Conservation (phyloP, 352 stramenopile species). For the Globisporangium rhizosaccharum region DNA sequence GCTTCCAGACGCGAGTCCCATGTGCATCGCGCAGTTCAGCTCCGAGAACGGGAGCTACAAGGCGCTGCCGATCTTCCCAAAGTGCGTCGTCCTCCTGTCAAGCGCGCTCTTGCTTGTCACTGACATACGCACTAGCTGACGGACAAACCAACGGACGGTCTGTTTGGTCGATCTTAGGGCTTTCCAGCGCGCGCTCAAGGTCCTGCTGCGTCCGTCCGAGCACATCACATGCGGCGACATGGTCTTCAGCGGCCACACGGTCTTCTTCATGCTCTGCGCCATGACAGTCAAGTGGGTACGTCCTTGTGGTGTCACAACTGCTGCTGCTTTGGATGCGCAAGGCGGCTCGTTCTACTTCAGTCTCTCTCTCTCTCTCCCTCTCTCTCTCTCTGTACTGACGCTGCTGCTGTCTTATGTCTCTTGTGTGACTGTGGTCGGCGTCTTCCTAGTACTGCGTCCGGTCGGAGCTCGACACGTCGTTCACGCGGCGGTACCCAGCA, state of each 20-base stretch:
- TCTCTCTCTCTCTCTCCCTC: not conserved
- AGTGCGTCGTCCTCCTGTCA: conserved; percentile 30
- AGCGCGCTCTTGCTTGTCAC: not conserved
- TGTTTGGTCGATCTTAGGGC: conserved; percentile 26
- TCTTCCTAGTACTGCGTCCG: conserved; percentile 34
- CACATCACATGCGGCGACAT: conserved; percentile 88
- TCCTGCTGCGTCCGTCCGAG: conserved; percentile 75
- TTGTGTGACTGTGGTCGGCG: too few relatives aligned
- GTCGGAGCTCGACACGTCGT: conserved; percentile 81
- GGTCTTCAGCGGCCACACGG: conserved; percentile 85
- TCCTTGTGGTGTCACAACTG: not conserved
- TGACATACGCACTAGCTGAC: not conserved
- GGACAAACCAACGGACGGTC: not conserved
- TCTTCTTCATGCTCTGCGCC: conserved; percentile 80
- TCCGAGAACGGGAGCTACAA: conserved; percentile 67
- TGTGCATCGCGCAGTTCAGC: conserved; percentile 86
- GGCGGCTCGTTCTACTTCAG: too few relatives aligned
- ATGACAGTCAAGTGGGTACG: conserved; percentile 76
- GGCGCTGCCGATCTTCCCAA: conserved; percentile 81
- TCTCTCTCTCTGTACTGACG: not conserved
- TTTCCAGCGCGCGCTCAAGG: conserved; percentile 75
- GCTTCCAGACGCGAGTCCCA: conserved; percentile 76
- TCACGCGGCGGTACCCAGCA: conserved; percentile 67
- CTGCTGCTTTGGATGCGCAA: not conserved
- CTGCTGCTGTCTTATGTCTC: not conserved